These are phyloP conservation scores for Alternaria triticimaculans DNA, from an alignment of 2,329 filamentous ascomycete genomes.

Conservation along the genomic window DNA sequence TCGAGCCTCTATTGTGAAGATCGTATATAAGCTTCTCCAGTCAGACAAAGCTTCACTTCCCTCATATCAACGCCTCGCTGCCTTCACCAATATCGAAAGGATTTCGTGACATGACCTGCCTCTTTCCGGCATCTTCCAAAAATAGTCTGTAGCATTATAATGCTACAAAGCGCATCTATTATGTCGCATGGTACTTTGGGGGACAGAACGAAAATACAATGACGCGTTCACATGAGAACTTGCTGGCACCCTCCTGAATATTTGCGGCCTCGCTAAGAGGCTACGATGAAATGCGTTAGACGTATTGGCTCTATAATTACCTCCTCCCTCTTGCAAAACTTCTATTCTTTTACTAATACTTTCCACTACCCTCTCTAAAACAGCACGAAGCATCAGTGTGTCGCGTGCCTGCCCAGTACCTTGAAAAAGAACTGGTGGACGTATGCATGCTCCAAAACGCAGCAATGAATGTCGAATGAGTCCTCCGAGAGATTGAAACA, in stretches of 20 bases:
- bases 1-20: neutral
- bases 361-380: too few species aligned
- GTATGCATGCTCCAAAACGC: neutral
- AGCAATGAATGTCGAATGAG: fast-evolving
- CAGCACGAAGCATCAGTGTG: too few species aligned
- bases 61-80: fast-evolving
- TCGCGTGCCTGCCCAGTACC: neutral
- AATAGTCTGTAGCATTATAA: fast-evolving
- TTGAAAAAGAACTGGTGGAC: neutral
- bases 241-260: neutral
- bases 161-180: neutral
- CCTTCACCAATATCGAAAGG: neutral
- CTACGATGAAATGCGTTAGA: fast-evolving
- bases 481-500: neutral
- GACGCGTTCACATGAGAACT: neutral
- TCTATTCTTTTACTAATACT: too few species aligned
- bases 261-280: neutral
- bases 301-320: fast-evolving
- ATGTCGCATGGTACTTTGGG: neutral
- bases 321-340: neutral
- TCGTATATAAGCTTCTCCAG: neutral
- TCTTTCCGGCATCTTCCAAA: fast-evolving
- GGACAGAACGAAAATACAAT: neutral
- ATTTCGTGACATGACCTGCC: neutral
- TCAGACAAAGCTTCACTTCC: fast-evolving